A percentile compares a stretch with the other conserved stretches of the same genome.
phyloP scores from a whole-genome alignment of 192 early-diverging fungal species.

The Coemansia sp. region DNA sequence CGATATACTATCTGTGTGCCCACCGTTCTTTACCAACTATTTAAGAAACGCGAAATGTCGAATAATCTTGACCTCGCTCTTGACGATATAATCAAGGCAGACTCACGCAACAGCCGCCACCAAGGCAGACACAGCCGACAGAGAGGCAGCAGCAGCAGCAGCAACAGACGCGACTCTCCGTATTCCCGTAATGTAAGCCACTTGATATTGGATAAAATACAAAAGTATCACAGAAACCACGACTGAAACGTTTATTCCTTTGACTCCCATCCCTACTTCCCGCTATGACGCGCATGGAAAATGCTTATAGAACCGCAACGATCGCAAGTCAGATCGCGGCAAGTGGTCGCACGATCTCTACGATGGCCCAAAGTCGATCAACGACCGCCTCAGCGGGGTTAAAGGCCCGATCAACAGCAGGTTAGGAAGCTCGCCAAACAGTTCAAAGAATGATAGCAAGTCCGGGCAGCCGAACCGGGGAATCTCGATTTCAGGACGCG shows the following conservation, averaged over 20 bases:
- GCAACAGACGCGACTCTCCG: conserved; percentile 23
- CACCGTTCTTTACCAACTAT: background rate
- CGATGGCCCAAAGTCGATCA: conserved; percentile 25
- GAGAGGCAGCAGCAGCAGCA: background rate
- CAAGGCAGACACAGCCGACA: background rate
- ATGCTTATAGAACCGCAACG: background rate
- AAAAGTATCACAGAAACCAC: background rate
- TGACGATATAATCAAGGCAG: conserved; percentile 41
- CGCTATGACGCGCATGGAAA: background rate
- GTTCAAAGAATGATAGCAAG: background rate
- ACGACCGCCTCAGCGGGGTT: conserved; percentile 29
- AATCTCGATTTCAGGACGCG: conserved; percentile 29
- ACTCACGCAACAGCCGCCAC: background rate
- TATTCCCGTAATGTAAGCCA: conserved; percentile 28
- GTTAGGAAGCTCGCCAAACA: background rate
- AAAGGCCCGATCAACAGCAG: background rate
- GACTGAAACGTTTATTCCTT: background rate
- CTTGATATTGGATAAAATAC: background rate
- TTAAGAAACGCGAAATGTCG: conserved; percentile 10
- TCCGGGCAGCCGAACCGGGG: conserved; percentile 10
- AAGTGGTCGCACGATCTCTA: conserved; percentile 38
- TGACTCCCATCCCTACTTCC: background rate
- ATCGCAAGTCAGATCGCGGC: background rate
- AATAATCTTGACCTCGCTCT: conserved; percentile 39
- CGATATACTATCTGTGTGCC: background rate